Percentiles rank a stretch among this genome's conserved stretches.
These are phyloP conservation scores for Limonium bicolor DNA, from an alignment of 148 eudicot genomes.

Conservation along the genomic window DNA sequence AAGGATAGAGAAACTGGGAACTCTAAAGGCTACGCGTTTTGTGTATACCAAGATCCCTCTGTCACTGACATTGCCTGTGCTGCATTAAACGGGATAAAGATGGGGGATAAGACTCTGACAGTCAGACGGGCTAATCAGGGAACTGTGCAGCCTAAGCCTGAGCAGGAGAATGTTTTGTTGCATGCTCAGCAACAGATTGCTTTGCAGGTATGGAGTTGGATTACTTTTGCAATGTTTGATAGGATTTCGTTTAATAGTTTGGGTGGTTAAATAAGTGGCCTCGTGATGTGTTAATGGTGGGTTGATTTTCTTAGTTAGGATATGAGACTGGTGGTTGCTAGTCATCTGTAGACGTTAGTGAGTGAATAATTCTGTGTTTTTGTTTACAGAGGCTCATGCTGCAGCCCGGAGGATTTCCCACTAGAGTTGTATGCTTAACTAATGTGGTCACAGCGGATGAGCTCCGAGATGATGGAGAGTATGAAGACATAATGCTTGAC, in stretches of 20 bases:
- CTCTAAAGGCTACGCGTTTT: slow-evolving; percentile 90
- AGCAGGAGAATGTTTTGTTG: slow-evolving; percentile 60
- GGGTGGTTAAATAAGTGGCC: too few relatives aligned
- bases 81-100: slow-evolving; percentile 83
- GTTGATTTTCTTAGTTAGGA: too few relatives aligned
- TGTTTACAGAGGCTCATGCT: slow-evolving; percentile 28
- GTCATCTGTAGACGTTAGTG: too few relatives aligned
- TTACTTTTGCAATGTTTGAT: not conserved
- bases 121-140: slow-evolving; percentile 66
- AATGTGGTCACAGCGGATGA: slow-evolving; percentile 68
- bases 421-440: slow-evolving; percentile 73
- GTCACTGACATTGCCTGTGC: slow-evolving; percentile 96
- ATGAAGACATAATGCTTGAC: slow-evolving; percentile 81
- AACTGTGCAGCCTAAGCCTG: slow-evolving; percentile 52
- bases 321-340: too few relatives aligned
- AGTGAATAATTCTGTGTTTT: too few relatives aligned
- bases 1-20: slow-evolving; percentile 95
- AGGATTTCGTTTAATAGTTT: slow-evolving; percentile 15
- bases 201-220: slow-evolving; percentile 51
- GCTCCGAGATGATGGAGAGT: slow-evolving; percentile 65
- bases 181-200: slow-evolving; percentile 88
- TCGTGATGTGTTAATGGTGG: slow-evolving; percentile 47
- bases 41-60: slow-evolving; percentile 52
- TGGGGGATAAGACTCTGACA: slow-evolving; percentile 95
- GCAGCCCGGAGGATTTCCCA: slow-evolving; percentile 42